A percentile compares a stretch with the other conserved stretches of the same genome.
Evolutionary conservation across 1,139 yeast genomes (phyloP).

Genomic region (Magnusiomyces suaveolens): DNA sequence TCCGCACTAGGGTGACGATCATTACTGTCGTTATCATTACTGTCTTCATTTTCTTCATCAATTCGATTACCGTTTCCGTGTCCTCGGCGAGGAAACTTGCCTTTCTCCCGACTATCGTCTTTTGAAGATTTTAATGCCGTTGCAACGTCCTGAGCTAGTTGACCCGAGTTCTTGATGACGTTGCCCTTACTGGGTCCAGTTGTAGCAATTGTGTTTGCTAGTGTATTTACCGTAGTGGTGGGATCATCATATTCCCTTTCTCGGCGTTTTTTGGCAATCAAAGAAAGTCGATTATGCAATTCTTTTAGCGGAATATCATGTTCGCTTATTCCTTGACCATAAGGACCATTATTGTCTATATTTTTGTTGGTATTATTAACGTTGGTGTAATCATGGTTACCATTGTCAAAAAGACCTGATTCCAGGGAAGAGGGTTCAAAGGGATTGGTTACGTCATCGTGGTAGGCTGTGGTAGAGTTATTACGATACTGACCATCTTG

Average conservation of each 20-base stretch:
- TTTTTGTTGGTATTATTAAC: background rate
- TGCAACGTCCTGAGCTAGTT: background rate
- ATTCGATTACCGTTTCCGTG: background rate
- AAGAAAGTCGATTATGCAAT: constrained; percentile 20
- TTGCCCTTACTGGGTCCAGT: background rate
- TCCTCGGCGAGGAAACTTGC: background rate
- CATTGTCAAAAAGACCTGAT: background rate
- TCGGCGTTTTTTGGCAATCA: constrained; percentile 15
- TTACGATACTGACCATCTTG: background rate
- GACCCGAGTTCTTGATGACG: background rate
- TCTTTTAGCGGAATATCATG: constrained; percentile 23
- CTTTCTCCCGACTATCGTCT: background rate
- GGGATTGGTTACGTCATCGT: background rate
- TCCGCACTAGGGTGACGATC: background rate
- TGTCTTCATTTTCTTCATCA: background rate
- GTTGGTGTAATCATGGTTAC: background rate
- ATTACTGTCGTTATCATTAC: background rate
- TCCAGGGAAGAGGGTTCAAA: background rate
- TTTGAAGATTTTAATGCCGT: background rate
- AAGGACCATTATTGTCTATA: constrained; percentile 5
- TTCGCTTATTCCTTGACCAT: constrained; percentile 3
- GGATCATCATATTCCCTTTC: background rate
- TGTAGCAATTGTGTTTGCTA: background rate
- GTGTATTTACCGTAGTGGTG: background rate
- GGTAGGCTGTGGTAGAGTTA: background rate